Base-by-base conservation (phyloP, 2,329 filamentous ascomycete species). In the Thielaviopsis punctulata region DNA sequence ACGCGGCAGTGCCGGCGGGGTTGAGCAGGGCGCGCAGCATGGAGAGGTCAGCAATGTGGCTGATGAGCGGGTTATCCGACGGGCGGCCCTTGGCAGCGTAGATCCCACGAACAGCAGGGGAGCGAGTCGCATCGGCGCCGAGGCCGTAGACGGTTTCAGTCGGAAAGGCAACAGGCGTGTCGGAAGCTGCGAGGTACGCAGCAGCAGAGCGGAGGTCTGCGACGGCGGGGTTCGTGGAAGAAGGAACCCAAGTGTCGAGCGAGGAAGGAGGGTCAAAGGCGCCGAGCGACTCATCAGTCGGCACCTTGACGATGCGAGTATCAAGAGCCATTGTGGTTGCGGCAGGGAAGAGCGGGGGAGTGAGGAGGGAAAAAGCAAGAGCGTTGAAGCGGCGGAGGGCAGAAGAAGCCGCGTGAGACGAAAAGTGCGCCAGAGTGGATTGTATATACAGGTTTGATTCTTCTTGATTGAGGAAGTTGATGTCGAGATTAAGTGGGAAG, bases 101-200 rank as follows among this genome's bases (percentile, higher is more conserved):
- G 58, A 98, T 98, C n/a, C 88, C 89, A 61, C 76, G 80, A 6
- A 96, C 90, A 1, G 90, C 84, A 22, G 70, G 72, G 60, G 82
- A 87, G 60, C 87, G 78, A 23, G 89, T 96, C 10, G 92, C 92
- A 68, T 96, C 92, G 13, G 92, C 92, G n/a, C 88, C 92, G 7
- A 98, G 75, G 0, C 92, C 92, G 64, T 98, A 98, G 0, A 98
- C 92, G 0, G 92, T 98, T 68, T 98, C 92, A 0, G 92, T 98
- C 0, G 92, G 92, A 63, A 98, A 98, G 1, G 86, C 92, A 47
- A 98, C 87, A 4, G 92, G 92, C 3, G 75, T 75, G 62, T 86
- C 75, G 49, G 75, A 80, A 18, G 72, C 71, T 49, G 71, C 75
- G 33, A 95, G 70, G 57, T 80, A 73, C 12, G 72, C 63, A 2